Base-by-base conservation (phyloP, 2,329 filamentous ascomycete genomes). In the Hirsutella minnesotensis region DNA sequence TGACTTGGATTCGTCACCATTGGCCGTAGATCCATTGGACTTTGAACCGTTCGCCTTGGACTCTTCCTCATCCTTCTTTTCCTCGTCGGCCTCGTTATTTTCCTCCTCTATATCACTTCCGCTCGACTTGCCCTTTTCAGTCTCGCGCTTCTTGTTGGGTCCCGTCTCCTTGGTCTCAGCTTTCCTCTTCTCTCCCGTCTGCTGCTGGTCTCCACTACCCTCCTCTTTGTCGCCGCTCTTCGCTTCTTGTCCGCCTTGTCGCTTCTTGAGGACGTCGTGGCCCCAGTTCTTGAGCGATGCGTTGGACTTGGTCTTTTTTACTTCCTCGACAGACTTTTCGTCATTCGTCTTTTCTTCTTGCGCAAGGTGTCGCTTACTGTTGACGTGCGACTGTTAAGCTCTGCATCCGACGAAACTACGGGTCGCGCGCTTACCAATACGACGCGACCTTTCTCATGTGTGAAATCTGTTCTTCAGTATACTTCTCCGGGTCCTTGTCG, bases 371-470 rank as follows among this genome's bases (percentile, higher is more conserved):
- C 78, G 66, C 55, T 83, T 83, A 55, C 63, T 67, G 8, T 3
- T 12, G 33, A 13, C 13, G 15, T 9, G 13, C 19, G 3, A 7
- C 9, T 35, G 9, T 8, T 2, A 18, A n/a, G n/a, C 5, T 18
- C 15, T 9, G 7, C 13, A 16, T 9, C 9, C n/a, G 15, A 4
- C 4, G 15, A 5, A 3, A 18, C 4, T 18, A 5, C 16, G 18
- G 9, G 16, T 12, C 16, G 33, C 33, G 15, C 30, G 47, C 60
- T 35, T 48, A 66, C 63, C 74, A 79, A 48, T 81, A 81, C 0
- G 77, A 67, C 1, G 80, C 77, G 0, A 81, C 79, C 49, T 69
- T 72, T 39, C 77, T 66, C 75, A 80, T 80, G 48, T 80, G 79
- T 39, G 68, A 59, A 18, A 81, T 47, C 43, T 68, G 62, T 7